A percentile compares a stretch with the other conserved stretches of the same genome.
Conservation (phyloP, 2,329 filamentous ascomycete species). For the Colletotrichum liaoningense region DNA sequence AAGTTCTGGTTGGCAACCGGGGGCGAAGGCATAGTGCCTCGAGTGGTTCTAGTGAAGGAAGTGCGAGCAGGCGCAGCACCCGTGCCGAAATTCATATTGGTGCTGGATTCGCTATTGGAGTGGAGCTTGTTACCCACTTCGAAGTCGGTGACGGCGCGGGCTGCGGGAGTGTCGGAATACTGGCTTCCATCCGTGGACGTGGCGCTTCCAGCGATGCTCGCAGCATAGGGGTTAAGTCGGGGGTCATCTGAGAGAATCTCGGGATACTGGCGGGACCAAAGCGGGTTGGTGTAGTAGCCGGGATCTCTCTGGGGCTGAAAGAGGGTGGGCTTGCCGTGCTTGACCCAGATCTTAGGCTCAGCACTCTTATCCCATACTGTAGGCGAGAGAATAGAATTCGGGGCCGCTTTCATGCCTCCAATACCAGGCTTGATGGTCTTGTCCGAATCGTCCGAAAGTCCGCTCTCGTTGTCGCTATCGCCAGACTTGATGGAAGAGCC, state of each 20-base stretch:
- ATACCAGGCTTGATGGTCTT: neutral
- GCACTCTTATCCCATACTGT: conserved; percentile 20
- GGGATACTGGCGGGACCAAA: conserved; percentile 33
- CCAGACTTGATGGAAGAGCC: neutral
- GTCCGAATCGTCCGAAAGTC: conserved; percentile 15
- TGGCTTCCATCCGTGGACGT: neutral
- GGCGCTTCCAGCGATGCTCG: neutral
- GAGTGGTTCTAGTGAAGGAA: neutral
- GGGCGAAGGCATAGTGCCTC: neutral
- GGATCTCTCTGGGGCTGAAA: conserved; percentile 20
- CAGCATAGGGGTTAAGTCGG: neutral
- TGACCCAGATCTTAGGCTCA: conserved; percentile 30
- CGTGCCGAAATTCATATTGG: neutral
- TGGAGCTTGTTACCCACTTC: neutral
- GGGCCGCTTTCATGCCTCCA: neutral
- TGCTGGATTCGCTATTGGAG: neutral
- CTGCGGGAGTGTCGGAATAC: neutral
- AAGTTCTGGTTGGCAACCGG: neutral
- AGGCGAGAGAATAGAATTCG: conserved; percentile 6
- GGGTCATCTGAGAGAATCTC: conserved; percentile 25
- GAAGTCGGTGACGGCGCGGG: neutral
- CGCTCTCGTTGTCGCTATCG: neutral
- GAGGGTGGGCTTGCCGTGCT: conserved; percentile 28
- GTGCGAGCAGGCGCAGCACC: neutral
- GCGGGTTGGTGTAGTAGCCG: conserved; percentile 22